Evolutionary conservation across 2,329 filamentous ascomycete species (phyloP).

Genomic region (Tolypocladium tundrense): DNA sequence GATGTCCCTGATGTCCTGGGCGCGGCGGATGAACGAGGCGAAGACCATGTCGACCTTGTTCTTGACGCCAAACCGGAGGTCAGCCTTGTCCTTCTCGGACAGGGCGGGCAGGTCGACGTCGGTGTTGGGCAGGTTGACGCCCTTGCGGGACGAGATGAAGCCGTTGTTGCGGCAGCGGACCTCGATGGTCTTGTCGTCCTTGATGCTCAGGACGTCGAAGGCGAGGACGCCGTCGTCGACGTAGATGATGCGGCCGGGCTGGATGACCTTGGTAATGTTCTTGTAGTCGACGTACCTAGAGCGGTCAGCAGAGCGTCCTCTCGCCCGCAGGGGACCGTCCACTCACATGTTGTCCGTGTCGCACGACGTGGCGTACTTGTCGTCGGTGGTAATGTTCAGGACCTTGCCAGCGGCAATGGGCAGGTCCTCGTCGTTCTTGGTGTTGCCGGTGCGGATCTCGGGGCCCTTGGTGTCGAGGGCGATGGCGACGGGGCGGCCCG

Average conservation of each 20-base stretch:
- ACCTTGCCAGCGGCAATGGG: conserved; percentile 75
- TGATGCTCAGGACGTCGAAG: conserved; percentile 82
- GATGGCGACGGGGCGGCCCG: conserved; percentile 86
- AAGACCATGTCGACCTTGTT: conserved; percentile 99
- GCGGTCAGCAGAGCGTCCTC: not conserved
- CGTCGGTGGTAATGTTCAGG: conserved; percentile 95
- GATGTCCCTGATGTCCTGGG: conserved; percentile 86
- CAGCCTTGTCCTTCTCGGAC: conserved; percentile 94
- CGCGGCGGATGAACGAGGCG: conserved; percentile 93
- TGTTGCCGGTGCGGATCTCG: conserved; percentile 53
- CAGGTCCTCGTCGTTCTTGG: conserved; percentile 78
- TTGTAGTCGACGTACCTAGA: conserved; percentile 93
- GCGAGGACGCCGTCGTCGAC: conserved; percentile 97
- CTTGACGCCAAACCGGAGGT: conserved; percentile 93
- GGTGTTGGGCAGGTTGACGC: conserved; percentile 97
- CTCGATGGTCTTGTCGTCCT: conserved; percentile 81
- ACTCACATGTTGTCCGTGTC: conserved; percentile 89
- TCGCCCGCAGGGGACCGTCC: too few relatives aligned
- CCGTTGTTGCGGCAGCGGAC: conserved; percentile 91
- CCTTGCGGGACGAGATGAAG: conserved; percentile 97
- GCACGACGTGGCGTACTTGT: conserved; percentile 74
- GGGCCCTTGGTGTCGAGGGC: conserved; percentile 68
- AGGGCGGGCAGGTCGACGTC: conserved; percentile 96
- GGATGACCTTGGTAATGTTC: conserved; percentile 99
- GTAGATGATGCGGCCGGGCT: conserved; percentile 85